phyloP scores from a whole-genome alignment of 2,329 filamentous ascomycete genomes.

The Byssochlamys sp. region DNA sequence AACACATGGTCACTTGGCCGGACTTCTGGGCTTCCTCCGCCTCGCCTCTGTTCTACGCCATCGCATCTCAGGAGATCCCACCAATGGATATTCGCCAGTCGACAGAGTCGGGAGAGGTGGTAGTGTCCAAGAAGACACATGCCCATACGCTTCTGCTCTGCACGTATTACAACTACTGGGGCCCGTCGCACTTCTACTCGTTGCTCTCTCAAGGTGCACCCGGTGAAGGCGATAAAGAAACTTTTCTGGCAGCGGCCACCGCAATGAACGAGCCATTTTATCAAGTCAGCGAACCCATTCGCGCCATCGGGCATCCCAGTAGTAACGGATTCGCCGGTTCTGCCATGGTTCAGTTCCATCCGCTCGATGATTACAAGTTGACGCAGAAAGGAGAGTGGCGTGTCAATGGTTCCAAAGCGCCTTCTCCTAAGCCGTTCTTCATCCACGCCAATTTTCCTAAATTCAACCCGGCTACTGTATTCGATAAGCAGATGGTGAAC shows the following conservation, averaged over 20 bases:
- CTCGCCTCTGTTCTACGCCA: conserved; percentile 30
- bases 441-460: conserved; percentile 34
- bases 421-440: conserved; percentile 27
- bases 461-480: conserved; percentile 30
- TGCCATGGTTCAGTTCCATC: conserved; percentile 31
- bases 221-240: conserved; percentile 45
- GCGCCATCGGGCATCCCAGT: conserved; percentile 22
- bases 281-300: conserved; percentile 30
- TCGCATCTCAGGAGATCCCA: conserved; percentile 22
- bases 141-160: conserved; percentile 35
- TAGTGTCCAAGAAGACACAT: conserved; percentile 37
- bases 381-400: conserved; percentile 17
- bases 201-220: conserved; percentile 39
- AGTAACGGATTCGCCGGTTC: conserved; percentile 24
- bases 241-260: conserved; percentile 38
- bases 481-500: conserved; percentile 20
- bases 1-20: conserved; percentile 38
- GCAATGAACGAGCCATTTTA: conserved; percentile 33
- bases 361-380: conserved; percentile 22
- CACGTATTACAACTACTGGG: conserved; percentile 43
- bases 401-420: conserved; percentile 19
- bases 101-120: conserved; percentile 37
- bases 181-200: conserved; percentile 37
- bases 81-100: conserved; percentile 19
- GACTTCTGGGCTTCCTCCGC: conserved; percentile 38